Evolutionary conservation across 371 early-diverging fungal species (phyloP), one percentile per base, ranked within the genome.

Genomic region (Gilbertella persicaria): DNA sequence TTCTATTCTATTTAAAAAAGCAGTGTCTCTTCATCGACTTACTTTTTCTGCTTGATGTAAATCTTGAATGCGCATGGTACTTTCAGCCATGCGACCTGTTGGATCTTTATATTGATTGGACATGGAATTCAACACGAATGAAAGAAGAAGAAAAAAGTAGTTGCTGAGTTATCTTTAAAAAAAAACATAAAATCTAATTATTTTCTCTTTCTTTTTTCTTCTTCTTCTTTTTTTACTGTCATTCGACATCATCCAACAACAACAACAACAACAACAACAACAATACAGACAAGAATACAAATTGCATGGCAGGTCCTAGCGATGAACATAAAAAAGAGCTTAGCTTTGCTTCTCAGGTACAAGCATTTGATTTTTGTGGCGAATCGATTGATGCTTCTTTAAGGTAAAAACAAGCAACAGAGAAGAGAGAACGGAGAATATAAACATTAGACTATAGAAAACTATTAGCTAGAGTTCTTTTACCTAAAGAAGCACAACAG

Each of bases 401-500:
- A 53, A 83, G 86, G 86, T 86, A 76, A 5, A 9, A 62, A 14
- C 3, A 19, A 38, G 12, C 37, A 21, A 41, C 13, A 45, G 40
- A 25, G 14, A 36, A 10, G 4, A 13, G 45, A 43, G 37, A 40
- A 50, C 33, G 43, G 20, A 47, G 54, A 50, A 28, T 23, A 14
- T 24, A 17, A 49, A 4, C 39, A 21, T 10, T 17, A 38, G 39
- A 20, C n/a, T 41, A 47, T 56, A 87, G 92, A 53, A 88, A 86
- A 69, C 77, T 93, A 35, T 68, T 93, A 40, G 74, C 83, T 42
- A 78, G 82, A 58, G 90, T 93, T 37, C 77, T 82, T 49, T 78
- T 97, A 30, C 93, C 94, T 4, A 89, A 90, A 50, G 97, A 97
- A 69, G 80, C 89, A 28, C 95, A 95, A 69, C 88, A 94, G 55